These are phyloP conservation scores for Leccinum fallax DNA, from an alignment of 1,284 basidiomycete species.

Conservation along the genomic window DNA sequence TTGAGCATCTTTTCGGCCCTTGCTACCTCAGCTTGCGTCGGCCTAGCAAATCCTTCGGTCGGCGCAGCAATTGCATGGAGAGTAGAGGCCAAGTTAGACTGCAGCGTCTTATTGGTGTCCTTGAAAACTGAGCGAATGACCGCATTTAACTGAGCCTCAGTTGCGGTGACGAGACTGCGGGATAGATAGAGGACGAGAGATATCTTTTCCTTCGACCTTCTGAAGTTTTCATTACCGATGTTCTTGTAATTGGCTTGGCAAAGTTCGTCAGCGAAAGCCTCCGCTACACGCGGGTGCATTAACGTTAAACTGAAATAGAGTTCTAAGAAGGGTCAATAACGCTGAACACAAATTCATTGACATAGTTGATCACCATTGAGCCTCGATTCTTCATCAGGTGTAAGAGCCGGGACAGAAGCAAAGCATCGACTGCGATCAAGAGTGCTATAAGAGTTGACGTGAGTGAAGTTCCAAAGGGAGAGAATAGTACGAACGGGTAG, in stretches of 20 bases:
- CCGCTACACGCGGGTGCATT: conserved; percentile 21
- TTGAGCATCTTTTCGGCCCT: conserved; percentile 27
- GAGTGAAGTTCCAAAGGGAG: not conserved
- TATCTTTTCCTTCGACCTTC: conserved; percentile 30
- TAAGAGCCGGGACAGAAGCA: conserved; percentile 14
- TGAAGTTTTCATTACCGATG: conserved; percentile 23
- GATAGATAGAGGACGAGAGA: conserved; percentile 22
- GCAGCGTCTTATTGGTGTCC: conserved; percentile 18
- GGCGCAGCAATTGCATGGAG: conserved; percentile 14
- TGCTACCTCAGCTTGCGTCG: conserved; percentile 13
- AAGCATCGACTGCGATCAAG: conserved; percentile 26
- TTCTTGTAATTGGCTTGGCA: conserved; percentile 19
- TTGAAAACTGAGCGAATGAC: conserved; percentile 19
- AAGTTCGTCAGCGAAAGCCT: conserved; percentile 25
- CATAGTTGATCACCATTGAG: conserved; percentile 13
- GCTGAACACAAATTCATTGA: not conserved
- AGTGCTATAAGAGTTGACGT: conserved; percentile 12
- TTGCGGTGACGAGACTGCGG: conserved; percentile 14
- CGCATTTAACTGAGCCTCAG: conserved; percentile 15
- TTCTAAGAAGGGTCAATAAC: conserved; percentile 9
- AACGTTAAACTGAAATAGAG: conserved; percentile 21
- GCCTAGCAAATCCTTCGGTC: conserved; percentile 6
- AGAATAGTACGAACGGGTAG: conserved; percentile 29
- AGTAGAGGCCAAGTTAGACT: conserved; percentile 16
- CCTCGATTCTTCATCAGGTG: conserved; percentile 16